Percentiles rank a stretch among this genome's conserved stretches.
Conservation (phyloP, 352 stramenopile genomes). For the Phytophthora ramorum region DNA sequence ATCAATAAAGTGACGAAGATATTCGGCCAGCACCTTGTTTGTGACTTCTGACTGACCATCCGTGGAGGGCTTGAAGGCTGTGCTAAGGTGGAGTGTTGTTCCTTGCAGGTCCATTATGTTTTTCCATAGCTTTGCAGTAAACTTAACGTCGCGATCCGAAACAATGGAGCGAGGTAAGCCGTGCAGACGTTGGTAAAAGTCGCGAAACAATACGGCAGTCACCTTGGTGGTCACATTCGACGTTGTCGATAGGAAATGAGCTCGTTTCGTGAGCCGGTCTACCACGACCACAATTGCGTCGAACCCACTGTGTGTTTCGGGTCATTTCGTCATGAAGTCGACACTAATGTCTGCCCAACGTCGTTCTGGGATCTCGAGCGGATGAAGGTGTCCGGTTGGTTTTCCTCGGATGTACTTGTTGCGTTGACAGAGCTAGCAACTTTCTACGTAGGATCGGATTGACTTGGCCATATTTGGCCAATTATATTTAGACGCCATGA, state of each 20-base stretch:
- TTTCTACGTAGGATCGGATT: conserved; percentile 3
- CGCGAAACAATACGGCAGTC: conserved; percentile 3
- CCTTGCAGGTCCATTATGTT: no score
- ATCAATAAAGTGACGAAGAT: no score
- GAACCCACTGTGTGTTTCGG: neutral
- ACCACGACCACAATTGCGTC: conserved; percentile 7
- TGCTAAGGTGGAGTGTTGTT: no score
- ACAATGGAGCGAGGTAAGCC: conserved; percentile 1
- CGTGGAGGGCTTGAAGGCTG: no score
- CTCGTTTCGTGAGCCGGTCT: conserved; percentile 14
- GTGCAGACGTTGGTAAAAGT: conserved; percentile 24
- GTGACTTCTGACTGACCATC: no score
- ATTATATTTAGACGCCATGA: conserved; percentile 20
- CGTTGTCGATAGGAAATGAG: conserved; percentile 12
- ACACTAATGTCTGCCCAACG: conserved; percentile 17
- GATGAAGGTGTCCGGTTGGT: conserved; percentile 2
- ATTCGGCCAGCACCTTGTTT: no score
- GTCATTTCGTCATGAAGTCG: conserved; percentile 16
- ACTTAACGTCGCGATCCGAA: no score
- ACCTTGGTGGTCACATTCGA: neutral
- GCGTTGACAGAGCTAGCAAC: conserved; percentile 17
- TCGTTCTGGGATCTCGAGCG: conserved; percentile 10
- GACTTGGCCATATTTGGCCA: conserved; percentile 5
- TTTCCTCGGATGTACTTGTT: conserved; percentile 9
- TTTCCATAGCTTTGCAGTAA: no score